Percentiles rank a stretch among this genome's conserved stretches.
Conservation (phyloP, 2,329 filamentous ascomycete species). For the Colletotrichum sojae region DNA sequence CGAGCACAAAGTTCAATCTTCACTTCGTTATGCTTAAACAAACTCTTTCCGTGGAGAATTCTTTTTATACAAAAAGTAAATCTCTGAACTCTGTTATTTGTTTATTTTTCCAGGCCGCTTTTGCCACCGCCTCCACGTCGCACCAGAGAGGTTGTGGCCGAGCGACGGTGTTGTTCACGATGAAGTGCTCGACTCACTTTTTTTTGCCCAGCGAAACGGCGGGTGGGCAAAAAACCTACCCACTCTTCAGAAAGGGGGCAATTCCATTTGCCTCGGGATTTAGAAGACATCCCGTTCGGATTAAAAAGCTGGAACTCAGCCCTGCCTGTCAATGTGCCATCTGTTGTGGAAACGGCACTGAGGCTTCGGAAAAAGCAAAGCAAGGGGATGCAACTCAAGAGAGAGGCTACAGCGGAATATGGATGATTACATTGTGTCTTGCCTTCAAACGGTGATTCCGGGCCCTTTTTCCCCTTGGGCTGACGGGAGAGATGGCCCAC, state of each 20-base stretch:
- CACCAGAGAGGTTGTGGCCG: background rate
- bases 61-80: conserved; percentile 10
- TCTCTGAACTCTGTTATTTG: background rate
- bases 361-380: conserved; percentile 7
- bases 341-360: background rate
- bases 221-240: too few species aligned
- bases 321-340: conserved; percentile 1
- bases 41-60: background rate
- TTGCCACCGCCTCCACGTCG: conserved; percentile 3
- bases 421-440: background rate
- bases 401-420: background rate
- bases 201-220: background rate
- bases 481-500: background rate
- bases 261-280: background rate
- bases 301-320: conserved; percentile 7
- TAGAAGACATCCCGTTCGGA: background rate
- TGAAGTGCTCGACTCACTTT: background rate
- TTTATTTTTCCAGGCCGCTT: background rate
- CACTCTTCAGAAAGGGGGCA: background rate
- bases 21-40: conserved; percentile 30
- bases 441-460: conserved; percentile 4
- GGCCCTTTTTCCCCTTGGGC: background rate
- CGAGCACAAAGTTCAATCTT: conserved; percentile 12
- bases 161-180: background rate
- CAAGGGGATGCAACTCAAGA: background rate